Evolutionary conservation across 208 protist species (phyloP).

Genomic region (Dictyostelium gargantuum): DNA sequence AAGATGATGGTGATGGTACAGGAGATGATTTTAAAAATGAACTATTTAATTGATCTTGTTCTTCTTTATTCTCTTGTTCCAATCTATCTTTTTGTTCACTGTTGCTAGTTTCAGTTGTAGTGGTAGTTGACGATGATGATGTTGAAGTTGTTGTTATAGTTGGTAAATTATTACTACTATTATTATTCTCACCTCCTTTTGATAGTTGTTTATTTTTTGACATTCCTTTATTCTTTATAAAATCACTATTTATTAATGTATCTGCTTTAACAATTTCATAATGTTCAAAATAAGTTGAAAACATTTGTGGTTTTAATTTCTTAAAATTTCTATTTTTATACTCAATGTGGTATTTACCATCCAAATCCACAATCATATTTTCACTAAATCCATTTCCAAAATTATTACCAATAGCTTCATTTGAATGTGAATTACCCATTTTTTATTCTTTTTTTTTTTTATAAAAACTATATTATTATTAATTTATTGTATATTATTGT

Average conservation of each 20-base stretch:
- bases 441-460: background rate
- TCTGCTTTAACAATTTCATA: background rate
- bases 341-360: conserved; percentile 26
- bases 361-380: conserved; percentile 31
- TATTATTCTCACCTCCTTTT: background rate
- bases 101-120: background rate
- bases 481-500: background rate
- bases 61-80: background rate
- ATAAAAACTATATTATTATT: background rate
- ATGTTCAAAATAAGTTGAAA: background rate
- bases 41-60: background rate
- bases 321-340: conserved; percentile 57
- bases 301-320: conserved; percentile 37
- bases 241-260: conserved; percentile 5
- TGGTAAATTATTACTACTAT: background rate
- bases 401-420: too few relatives aligned
- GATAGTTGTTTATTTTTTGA: background rate
- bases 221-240: conserved; percentile 16
- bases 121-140: background rate
- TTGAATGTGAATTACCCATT: background rate
- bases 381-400: background rate
- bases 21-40: conserved; percentile 15
- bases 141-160: background rate
- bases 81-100: background rate
- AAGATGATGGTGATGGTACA: conserved; percentile 2